Evolutionary conservation across 345 rosid genomes (phyloP).

Genomic region (Salix udensis): DNA sequence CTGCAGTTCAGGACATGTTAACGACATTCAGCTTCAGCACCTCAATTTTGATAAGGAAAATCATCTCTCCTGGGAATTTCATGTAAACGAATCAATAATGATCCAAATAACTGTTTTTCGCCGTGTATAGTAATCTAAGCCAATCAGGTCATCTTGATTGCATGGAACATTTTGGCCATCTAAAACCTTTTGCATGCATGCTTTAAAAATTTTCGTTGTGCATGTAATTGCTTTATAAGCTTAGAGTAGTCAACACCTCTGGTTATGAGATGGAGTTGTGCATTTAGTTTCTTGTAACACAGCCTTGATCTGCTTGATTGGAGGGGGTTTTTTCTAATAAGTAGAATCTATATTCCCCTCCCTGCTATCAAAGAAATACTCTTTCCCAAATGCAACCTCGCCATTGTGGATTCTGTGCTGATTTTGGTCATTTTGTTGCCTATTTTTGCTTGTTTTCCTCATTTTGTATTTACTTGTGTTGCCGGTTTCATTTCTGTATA

Average conservation of each 20-base stretch:
- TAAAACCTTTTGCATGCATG: neutral
- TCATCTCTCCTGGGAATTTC: neutral
- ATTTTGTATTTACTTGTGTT: neutral
- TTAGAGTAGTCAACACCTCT: neutral
- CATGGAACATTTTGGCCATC: neutral
- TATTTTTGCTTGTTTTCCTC: neutral
- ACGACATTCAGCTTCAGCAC: neutral
- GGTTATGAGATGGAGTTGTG: neutral
- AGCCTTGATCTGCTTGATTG: neutral
- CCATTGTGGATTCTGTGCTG: neutral
- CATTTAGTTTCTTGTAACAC: neutral
- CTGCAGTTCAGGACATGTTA: neutral
- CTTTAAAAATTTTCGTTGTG: neutral
- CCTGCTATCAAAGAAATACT: neutral
- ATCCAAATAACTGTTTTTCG: neutral
- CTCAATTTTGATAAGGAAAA: neutral
- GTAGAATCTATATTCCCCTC: neutral
- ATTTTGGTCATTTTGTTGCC: neutral
- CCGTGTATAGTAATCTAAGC: neutral
- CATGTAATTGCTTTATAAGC: neutral
- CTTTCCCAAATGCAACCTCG: neutral
- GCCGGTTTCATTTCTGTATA: conserved; percentile 14
- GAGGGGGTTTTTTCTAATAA: neutral
- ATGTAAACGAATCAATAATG: neutral
- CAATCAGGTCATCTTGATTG: neutral